A percentile compares a stretch with the other conserved stretches of the same genome.
Conservation (phyloP, 257 asterid genomes). For the Solanum etuberosum region DNA sequence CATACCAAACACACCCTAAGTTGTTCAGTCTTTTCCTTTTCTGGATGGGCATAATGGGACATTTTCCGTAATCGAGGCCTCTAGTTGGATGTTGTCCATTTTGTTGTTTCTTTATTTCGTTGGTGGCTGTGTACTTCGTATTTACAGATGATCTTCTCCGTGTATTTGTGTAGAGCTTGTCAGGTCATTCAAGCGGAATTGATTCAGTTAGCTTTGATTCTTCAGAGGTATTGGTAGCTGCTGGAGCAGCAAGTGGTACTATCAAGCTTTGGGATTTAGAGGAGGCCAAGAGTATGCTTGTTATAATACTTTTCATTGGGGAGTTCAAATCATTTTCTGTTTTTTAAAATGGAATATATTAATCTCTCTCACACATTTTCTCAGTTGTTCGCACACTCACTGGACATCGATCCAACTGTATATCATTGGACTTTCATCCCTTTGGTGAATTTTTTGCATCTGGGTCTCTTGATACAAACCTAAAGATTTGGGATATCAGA, state of each 20-base stretch:
- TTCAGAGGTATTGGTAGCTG: constrained; percentile 93
- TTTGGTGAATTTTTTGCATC: constrained; percentile 99
- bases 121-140: neutral
- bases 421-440: constrained; percentile 96
- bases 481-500: constrained; percentile 97
- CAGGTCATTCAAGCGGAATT: constrained; percentile 97
- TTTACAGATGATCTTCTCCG: constrained; percentile 6
- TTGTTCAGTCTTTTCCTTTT: neutral
- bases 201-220: constrained; percentile 98
- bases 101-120: neutral
- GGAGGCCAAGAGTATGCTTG: constrained; percentile 88
- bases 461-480: constrained; percentile 93
- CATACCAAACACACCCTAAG: neutral
- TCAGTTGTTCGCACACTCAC: constrained; percentile 91
- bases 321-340: neutral
- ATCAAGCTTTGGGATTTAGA: constrained; percentile 98
- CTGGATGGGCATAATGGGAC: neutral
- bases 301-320: neutral
- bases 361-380: neutral
- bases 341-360: neutral
- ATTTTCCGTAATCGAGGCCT: neutral
- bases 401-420: constrained; percentile 98
- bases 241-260: constrained; percentile 99
- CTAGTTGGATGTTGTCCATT: neutral
- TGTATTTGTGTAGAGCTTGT: constrained; percentile 61